Conservation (phyloP, 495 filamentous ascomycete genomes). For the Paragyromitra xinjiangensis region DNA sequence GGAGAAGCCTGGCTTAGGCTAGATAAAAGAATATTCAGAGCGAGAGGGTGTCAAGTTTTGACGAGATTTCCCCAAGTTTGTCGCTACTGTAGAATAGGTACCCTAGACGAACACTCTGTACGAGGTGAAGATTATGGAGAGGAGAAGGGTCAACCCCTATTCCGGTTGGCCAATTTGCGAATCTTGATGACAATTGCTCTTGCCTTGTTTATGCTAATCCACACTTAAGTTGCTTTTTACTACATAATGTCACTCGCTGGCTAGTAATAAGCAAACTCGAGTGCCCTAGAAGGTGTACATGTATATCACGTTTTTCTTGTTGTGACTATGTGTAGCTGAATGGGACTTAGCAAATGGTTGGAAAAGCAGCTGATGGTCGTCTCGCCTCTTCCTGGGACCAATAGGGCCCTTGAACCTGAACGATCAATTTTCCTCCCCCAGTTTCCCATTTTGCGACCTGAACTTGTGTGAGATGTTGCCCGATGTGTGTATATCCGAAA, state of each 20-base stretch:
- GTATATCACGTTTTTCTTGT: background rate
- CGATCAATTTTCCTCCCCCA: background rate
- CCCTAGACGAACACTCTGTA: no score
- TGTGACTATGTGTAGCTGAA: background rate
- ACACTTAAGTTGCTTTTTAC: background rate
- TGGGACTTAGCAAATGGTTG: background rate
- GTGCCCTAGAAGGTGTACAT: no score
- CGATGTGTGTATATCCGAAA: background rate
- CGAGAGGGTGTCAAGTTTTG: no score
- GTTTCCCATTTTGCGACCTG: background rate
- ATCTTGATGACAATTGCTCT: no score
- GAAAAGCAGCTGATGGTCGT: background rate
- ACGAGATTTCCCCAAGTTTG: no score
- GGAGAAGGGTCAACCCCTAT: no score
- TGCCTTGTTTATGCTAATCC: no score
- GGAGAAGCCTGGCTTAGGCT: no score
- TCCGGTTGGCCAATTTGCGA: no score
- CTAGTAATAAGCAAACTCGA: background rate
- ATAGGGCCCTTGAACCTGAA: background rate
- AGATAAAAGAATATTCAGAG: no score
- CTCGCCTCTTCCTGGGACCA: background rate
- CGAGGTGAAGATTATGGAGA: no score
- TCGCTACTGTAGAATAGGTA: no score
- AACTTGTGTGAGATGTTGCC: background rate
- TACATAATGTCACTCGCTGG: background rate